Conservation (phyloP, 2,329 filamentous ascomycete genomes). For the Pestalotiopsis sp. region DNA sequence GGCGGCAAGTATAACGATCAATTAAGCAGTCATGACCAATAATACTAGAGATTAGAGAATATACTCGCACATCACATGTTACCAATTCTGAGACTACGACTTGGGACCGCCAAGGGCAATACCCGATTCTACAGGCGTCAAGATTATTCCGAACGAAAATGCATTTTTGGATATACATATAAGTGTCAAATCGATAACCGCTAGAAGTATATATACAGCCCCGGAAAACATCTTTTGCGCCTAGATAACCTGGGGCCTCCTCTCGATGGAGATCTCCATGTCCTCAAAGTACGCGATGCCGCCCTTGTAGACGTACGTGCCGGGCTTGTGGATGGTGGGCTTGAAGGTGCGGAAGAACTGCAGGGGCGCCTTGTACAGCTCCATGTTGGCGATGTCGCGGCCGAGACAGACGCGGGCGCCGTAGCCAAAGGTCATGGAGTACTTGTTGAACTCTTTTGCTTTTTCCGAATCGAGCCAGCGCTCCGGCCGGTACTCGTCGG, state of each 20-base stretch:
- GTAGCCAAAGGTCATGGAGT: conserved; percentile 53
- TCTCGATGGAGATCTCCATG: conserved; percentile 38
- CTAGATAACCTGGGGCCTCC: conserved; percentile 13
- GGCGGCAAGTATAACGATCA: neutral
- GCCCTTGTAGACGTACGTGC: conserved; percentile 41
- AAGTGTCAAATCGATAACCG: neutral
- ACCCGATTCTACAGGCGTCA: neutral
- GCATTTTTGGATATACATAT: neutral
- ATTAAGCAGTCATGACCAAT: neutral
- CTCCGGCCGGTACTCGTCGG: conserved; percentile 49
- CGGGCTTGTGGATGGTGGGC: conserved; percentile 33
- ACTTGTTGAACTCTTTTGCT: conserved; percentile 46
- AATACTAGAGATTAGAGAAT: neutral
- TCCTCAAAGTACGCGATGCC: conserved; percentile 44
- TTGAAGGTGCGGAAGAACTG: conserved; percentile 45
- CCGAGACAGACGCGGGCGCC: conserved; percentile 51
- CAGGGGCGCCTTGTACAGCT: conserved; percentile 49
- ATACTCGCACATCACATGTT: neutral
- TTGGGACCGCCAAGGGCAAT: neutral
- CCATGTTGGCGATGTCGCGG: conserved; percentile 54
- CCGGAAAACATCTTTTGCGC: neutral
- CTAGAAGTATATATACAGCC: neutral
- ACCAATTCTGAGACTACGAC: neutral
- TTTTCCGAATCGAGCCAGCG: conserved; percentile 47
- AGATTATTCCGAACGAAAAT: neutral